These are phyloP conservation scores for Malassezia vespertilionis DNA, from an alignment of 1,284 basidiomycete species.

Conservation along the genomic window DNA sequence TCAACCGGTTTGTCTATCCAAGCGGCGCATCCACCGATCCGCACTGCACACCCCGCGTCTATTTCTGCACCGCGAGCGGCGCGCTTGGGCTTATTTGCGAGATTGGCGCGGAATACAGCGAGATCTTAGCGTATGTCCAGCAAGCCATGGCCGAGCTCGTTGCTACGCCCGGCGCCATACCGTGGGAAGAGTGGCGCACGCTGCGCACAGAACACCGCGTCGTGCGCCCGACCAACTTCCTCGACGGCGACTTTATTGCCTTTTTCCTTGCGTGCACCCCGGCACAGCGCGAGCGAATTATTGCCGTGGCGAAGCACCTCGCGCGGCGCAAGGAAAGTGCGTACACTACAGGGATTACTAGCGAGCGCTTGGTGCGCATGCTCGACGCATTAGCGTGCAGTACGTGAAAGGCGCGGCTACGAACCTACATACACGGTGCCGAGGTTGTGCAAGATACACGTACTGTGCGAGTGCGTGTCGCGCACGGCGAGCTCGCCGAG, in stretches of 20 bases:
- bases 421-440: slow-evolving; percentile 1
- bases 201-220: slow-evolving; percentile 41
- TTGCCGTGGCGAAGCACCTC: not conserved
- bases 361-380: not conserved
- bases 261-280: not conserved
- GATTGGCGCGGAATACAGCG: slow-evolving; percentile 16
- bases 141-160: slow-evolving; percentile 18
- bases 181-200: slow-evolving; percentile 33
- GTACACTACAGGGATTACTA: not conserved
- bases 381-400: not conserved
- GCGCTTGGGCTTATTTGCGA: slow-evolving; percentile 29
- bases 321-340: not conserved
- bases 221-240: slow-evolving; percentile 23
- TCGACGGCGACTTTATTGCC: slow-evolving; percentile 33
- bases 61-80: slow-evolving; percentile 34
- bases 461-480: not conserved
- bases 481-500: slow-evolving; percentile 4
- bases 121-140: slow-evolving; percentile 24
- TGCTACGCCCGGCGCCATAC: slow-evolving; percentile 21
- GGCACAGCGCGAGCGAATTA: not conserved
- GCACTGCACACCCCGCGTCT: not conserved
- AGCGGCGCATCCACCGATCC: not conserved
- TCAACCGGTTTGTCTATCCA: slow-evolving; percentile 26
- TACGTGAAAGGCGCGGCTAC: not conserved
- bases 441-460: slow-evolving; percentile 7